These are phyloP conservation scores for Tripidium arundinaceum DNA, from an alignment of 202 grass and related monocot species.

Conservation along the genomic window DNA sequence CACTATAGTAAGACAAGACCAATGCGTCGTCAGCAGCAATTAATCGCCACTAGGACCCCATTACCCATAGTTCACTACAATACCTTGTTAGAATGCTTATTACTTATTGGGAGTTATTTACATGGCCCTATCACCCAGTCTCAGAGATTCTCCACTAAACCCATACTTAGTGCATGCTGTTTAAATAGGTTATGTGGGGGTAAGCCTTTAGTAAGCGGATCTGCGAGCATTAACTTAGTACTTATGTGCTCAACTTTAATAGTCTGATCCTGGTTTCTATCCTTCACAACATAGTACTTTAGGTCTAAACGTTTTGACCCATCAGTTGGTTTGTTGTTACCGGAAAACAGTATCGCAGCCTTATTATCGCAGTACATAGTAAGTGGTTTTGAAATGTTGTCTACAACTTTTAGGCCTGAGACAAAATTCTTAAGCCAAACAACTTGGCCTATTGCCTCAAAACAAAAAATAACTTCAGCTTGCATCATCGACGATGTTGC, in stretches of 20 bases:
- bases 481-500: not conserved
- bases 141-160: no score
- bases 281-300: not conserved
- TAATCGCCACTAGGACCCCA: no score
- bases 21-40: no score
- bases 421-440: not conserved
- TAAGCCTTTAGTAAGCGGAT: not conserved
- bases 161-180: no score
- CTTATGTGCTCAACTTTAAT: not conserved
- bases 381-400: not conserved
- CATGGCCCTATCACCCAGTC: no score
- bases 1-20: no score
- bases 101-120: no score
- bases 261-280: not conserved
- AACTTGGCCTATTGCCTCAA: not conserved
- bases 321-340: not conserved
- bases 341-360: fast-evolving
- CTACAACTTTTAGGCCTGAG: not conserved
- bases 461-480: not conserved
- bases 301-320: not conserved
- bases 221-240: not conserved
- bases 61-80: no score
- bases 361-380: not conserved
- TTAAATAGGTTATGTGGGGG: no score
- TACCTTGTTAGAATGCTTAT: no score